Evolutionary conservation across 345 rosid genomes (phyloP).

Genomic region (Combretum micranthum): DNA sequence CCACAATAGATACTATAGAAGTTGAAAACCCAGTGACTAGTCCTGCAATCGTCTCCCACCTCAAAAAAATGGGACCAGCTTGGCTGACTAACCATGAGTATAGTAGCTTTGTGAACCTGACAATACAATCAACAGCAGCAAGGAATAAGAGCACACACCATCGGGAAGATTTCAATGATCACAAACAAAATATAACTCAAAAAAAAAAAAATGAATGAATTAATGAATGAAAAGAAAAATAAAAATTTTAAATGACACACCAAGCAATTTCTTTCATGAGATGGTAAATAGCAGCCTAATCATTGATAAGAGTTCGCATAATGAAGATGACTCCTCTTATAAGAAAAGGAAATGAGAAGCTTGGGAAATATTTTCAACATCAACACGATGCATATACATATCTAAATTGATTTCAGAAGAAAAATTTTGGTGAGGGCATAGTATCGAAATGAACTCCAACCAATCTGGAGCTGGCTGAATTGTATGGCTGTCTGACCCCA

Average conservation of each 20-base stretch:
- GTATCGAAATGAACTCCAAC: too few relatives aligned
- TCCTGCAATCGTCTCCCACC: conserved; percentile 53
- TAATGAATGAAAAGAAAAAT: too few relatives aligned
- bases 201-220: too few relatives aligned
- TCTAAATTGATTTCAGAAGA: not conserved
- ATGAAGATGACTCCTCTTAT: not conserved
- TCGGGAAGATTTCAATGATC: not conserved
- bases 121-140: not conserved
- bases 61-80: conserved; percentile 32
- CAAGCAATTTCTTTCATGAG: too few relatives aligned
- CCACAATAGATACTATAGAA: conserved; percentile 41
- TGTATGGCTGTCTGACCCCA: too few relatives aligned
- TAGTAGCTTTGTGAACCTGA: conserved; percentile 39
- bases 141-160: not conserved
- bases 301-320: too few relatives aligned
- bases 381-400: not conserved
- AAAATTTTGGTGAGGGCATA: too few relatives aligned
- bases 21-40: conserved; percentile 49
- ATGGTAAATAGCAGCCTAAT: too few relatives aligned
- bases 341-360: not conserved
- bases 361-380: not conserved
- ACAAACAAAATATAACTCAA: not conserved
- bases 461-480: too few relatives aligned
- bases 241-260: too few relatives aligned
- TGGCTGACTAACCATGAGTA: conserved; percentile 25